Evolutionary conservation across 2,329 filamentous ascomycete genomes (phyloP).

Genomic region (Coniella lustricola): DNA sequence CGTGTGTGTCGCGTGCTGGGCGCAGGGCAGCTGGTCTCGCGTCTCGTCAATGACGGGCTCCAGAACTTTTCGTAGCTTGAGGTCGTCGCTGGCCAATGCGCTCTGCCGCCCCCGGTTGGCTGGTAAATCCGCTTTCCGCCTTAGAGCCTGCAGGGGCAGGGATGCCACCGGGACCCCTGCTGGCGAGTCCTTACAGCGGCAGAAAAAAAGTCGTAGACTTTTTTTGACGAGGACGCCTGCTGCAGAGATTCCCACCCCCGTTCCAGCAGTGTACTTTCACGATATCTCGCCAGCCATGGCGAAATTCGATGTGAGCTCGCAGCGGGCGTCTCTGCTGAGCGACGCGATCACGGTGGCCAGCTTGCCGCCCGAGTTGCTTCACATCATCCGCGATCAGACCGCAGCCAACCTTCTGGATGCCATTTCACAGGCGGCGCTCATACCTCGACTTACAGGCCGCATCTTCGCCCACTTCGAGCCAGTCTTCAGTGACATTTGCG

Average conservation of each 20-base stretch:
- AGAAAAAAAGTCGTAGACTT: constrained; percentile 20
- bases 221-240: constrained; percentile 12
- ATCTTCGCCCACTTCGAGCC: constrained; percentile 69
- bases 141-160: constrained; percentile 9
- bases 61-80: constrained; percentile 15
- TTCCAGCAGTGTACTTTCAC: constrained; percentile 8
- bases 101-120: constrained; percentile 10
- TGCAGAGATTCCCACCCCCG: constrained; percentile 14
- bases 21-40: not conserved
- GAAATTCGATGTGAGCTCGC: constrained; percentile 46
- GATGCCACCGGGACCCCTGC: constrained; percentile 7
- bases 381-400: constrained; percentile 56
- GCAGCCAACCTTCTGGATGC: constrained; percentile 63
- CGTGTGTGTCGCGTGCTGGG: constrained; percentile 1
- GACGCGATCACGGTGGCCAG: constrained; percentile 48
- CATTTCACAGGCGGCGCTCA: constrained; percentile 62
- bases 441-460: constrained; percentile 61
- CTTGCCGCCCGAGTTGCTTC: constrained; percentile 63
- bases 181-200: not conserved
- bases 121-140: constrained; percentile 3
- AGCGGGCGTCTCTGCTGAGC: constrained; percentile 49
- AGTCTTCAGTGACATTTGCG: constrained; percentile 74
- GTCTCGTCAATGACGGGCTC: constrained; percentile 12
- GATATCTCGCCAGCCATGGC: constrained; percentile 39
- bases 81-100: constrained; percentile 7